Percentiles rank a stretch among this genome's conserved stretches.
phyloP scores from a whole-genome alignment of 148 eudicot species.

The Selenicereus undatus region DNA sequence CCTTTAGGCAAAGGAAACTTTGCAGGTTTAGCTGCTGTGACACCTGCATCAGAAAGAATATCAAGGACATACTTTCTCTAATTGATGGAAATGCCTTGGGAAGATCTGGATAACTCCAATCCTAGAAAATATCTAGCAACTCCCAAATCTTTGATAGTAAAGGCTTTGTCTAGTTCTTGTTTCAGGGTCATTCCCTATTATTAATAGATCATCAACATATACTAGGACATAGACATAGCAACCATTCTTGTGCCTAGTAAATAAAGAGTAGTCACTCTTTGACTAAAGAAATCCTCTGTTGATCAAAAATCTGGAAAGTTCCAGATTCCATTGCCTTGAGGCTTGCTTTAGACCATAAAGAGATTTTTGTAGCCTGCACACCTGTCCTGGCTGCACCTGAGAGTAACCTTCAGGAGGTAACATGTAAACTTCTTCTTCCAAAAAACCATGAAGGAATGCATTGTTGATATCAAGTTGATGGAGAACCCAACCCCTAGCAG shows the following conservation, averaged over 20 bases:
- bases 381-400: too few species aligned
- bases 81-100: neutral
- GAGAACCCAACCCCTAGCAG: neutral
- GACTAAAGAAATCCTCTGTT: neutral
- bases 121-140: neutral
- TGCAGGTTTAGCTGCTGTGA: neutral
- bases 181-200: neutral
- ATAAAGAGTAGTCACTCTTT: neutral
- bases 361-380: neutral
- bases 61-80: neutral
- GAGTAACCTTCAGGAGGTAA: neutral
- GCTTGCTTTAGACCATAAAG: neutral
- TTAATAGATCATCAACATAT: neutral
- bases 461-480: too few species aligned
- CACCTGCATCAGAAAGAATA: neutral
- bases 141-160: conserved; percentile 13
- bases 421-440: neutral
- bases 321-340: neutral
- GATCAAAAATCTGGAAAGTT: neutral
- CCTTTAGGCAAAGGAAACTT: too few species aligned
- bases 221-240: neutral
- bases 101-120: neutral
- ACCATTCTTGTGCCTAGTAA: too few species aligned
- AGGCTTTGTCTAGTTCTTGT: neutral
- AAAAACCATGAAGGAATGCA: neutral